Conservation (phyloP, 352 stramenopile species). For the Halophytophthora batemanensis region DNA sequence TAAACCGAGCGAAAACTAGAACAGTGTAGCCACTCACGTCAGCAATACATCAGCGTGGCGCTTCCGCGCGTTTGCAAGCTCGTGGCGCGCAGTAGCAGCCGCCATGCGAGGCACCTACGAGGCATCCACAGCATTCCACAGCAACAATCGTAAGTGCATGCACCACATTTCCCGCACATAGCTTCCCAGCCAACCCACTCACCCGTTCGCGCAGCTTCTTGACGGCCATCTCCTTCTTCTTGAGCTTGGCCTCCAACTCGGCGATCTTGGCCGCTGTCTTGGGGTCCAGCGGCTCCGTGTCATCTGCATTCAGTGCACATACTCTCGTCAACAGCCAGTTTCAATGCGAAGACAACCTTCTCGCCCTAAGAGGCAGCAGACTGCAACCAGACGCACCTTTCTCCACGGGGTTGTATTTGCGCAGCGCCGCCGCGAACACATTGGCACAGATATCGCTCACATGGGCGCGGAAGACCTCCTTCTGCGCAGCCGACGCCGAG, state of each 20-base stretch:
- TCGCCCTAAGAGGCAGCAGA: neutral
- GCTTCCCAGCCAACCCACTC: neutral
- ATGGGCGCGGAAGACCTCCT: slow-evolving; percentile 75
- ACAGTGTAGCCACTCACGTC: slow-evolving; percentile 21
- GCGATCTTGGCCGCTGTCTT: slow-evolving; percentile 35
- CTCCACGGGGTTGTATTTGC: slow-evolving; percentile 67
- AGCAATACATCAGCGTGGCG: slow-evolving; percentile 49
- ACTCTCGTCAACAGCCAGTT: neutral
- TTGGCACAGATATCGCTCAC: slow-evolving; percentile 74
- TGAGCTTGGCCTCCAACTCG: slow-evolving; percentile 47
- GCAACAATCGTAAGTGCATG: neutral
- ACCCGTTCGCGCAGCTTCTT: slow-evolving; percentile 61
- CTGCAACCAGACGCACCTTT: slow-evolving; percentile 30
- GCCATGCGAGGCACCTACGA: slow-evolving; percentile 59
- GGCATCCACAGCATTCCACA: neutral
- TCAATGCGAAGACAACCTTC: neutral
- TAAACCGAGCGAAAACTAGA: neutral
- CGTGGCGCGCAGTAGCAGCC: slow-evolving; percentile 43
- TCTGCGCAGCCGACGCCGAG: slow-evolving; percentile 48
- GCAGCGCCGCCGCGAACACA: slow-evolving; percentile 57
- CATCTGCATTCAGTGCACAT: slow-evolving; percentile 27
- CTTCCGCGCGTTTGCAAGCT: slow-evolving; percentile 56
- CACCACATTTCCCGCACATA: neutral
- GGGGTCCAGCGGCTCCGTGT: slow-evolving; percentile 59
- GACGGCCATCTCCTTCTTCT: slow-evolving; percentile 49